These are phyloP conservation scores for Solanum corneliomulleri DNA, from an alignment of 257 asterid genomes.

Conservation along the genomic window DNA sequence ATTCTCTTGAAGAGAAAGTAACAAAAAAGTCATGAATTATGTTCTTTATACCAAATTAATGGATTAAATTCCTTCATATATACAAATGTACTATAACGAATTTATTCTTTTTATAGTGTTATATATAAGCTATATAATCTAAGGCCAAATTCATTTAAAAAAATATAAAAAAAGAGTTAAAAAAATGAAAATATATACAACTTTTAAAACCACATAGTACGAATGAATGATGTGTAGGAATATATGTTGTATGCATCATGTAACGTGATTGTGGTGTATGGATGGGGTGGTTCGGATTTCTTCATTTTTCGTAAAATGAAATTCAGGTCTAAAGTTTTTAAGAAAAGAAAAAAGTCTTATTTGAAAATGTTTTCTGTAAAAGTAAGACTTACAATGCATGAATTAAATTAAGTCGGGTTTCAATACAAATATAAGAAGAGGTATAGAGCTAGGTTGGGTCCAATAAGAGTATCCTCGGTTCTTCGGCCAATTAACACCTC, in stretches of 20 bases:
- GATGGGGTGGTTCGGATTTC: fast-evolving
- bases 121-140: background rate
- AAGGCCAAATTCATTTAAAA: background rate
- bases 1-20: background rate
- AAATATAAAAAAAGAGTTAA: no score
- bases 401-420: no score
- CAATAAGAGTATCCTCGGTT: no score
- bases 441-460: no score
- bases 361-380: no score
- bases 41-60: background rate
- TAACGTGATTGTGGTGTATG: background rate
- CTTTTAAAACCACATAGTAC: background rate
- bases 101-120: background rate
- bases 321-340: background rate
- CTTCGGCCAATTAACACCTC: no score
- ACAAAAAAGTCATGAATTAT: background rate
- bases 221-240: background rate
- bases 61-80: background rate
- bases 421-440: no score
- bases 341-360: no score
- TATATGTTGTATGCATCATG: background rate
- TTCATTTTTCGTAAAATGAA: background rate
- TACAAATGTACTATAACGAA: background rate
- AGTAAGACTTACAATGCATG: no score
- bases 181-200: background rate